Evolutionary conservation across 2,329 filamentous ascomycete genomes (phyloP), one percentile per base, ranked within the genome.

Genomic region (Exophiala aquamarina): DNA sequence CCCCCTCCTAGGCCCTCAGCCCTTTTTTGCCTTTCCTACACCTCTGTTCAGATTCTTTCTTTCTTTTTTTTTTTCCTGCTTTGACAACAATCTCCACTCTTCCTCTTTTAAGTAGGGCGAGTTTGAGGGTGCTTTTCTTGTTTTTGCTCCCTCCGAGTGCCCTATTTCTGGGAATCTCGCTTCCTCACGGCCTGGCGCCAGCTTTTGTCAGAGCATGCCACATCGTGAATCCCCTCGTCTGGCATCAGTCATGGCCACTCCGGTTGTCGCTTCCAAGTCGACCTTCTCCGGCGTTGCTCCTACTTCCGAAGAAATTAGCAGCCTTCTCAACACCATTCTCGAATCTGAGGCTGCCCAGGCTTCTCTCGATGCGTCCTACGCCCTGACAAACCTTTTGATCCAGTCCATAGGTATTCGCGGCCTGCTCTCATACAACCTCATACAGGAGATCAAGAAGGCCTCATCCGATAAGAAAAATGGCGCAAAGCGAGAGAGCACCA

Each of bases 401-500:
- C 80, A 83, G 67, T 82, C 81, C 21, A 76, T 83, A 48, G 83
- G 83, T 41, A 79, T 79, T 62, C 77, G 79, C 17, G 83, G 82
- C 41, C 72, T 87, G 44, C 68, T 75, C 39, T 72, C 71, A 48
- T 86, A 86, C 68, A 78, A 79, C 56, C 69, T 87, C 38, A 65
- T 87, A 37, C 74, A 78, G 17, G 77, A 81, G 54, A 76, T 85
- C 61, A 81, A 81, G 63, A 87, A 95, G 77, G 89, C 88, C 29
- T 90, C 92, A 3, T 73, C 77, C 60, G 90, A 97, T 73, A 98
- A 97, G 83, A 98, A 98, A 78, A 91, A 84, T 69, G 86, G 86
- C 13, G 78, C 86, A 31, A 82, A 81, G 60, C 81, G 92, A 61
- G 93, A 98, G 73, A 89, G 90, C 63, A 87, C 91, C 57, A 94